Evolutionary conservation across 257 asterid species (phyloP).

Genomic region (Solanum chilense): DNA sequence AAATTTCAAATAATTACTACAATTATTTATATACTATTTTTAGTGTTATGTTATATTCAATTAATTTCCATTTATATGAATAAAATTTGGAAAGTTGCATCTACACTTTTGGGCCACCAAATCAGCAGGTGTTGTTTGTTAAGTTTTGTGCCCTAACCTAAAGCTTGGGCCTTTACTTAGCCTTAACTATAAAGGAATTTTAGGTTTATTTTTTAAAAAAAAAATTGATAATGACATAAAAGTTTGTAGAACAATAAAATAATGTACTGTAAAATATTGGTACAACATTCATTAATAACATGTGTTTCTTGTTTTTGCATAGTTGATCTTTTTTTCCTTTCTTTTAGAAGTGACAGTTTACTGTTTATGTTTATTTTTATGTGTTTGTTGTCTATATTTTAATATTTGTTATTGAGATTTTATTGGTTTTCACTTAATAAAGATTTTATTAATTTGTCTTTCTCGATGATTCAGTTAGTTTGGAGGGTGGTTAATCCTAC

Average conservation of each 20-base stretch:
- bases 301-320: not conserved
- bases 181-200: not conserved
- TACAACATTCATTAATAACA: not conserved
- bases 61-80: not conserved
- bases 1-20: not conserved
- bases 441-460: not conserved
- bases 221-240: not conserved
- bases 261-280: not conserved
- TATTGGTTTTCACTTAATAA: not conserved
- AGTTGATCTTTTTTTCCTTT: not conserved
- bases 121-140: not conserved
- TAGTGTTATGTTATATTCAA: not conserved
- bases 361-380: not conserved
- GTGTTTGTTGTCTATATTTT: not conserved
- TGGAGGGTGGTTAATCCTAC: no score
- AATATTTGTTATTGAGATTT: not conserved
- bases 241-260: not conserved
- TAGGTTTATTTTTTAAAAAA: not conserved
- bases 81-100: not conserved
- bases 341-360: not conserved
- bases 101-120: not conserved
- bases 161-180: not conserved
- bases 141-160: not conserved
- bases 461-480: no score
- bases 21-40: not conserved